Conservation (phyloP, 148 eudicot genomes). For the Rhododendron mucronatum region DNA sequence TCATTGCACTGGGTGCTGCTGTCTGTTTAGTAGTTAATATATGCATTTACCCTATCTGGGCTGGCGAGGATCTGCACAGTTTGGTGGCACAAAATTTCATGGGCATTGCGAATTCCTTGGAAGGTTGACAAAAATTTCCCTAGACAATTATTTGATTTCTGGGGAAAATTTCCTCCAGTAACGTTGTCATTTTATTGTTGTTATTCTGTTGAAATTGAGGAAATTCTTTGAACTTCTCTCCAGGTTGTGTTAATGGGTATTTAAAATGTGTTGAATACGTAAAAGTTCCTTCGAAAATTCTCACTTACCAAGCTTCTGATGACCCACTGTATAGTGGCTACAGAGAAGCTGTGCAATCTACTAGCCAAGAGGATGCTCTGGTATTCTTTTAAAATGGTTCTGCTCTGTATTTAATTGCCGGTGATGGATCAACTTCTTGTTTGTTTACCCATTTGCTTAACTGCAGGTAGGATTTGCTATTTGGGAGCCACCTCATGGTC, state of each 20-base stretch:
- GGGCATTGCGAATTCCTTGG: conserved; percentile 74
- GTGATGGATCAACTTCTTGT: background rate
- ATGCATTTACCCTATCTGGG: conserved; percentile 88
- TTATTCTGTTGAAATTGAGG: conserved; percentile 17
- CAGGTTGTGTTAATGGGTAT: conserved; percentile 74
- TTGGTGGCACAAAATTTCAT: conserved; percentile 75
- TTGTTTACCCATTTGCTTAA: background rate
- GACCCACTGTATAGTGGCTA: conserved; percentile 79
- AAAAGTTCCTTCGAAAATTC: conserved; percentile 71
- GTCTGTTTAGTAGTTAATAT: conserved; percentile 67
- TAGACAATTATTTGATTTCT: background rate
- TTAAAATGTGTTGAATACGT: conserved; percentile 66
- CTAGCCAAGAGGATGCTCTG: conserved; percentile 77
- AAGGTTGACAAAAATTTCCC: conserved; percentile 44
- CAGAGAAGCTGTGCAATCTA: conserved; percentile 72
- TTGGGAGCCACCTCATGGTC: conserved; percentile 98
- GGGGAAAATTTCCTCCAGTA: background rate
- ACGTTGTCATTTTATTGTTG: background rate
- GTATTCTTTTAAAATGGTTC: conserved; percentile 23
- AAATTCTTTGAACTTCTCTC: conserved; percentile 10
- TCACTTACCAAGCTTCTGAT: conserved; percentile 74
- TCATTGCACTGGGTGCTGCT: conserved; percentile 80
- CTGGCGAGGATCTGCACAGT: conserved; percentile 84
- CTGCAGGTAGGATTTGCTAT: conserved; percentile 76
- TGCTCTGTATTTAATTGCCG: background rate